Percentiles rank a stretch among this genome's conserved stretches.
These are phyloP conservation scores for Hygrophila difformis DNA, from an alignment of 257 asterid genomes.

Conservation along the genomic window DNA sequence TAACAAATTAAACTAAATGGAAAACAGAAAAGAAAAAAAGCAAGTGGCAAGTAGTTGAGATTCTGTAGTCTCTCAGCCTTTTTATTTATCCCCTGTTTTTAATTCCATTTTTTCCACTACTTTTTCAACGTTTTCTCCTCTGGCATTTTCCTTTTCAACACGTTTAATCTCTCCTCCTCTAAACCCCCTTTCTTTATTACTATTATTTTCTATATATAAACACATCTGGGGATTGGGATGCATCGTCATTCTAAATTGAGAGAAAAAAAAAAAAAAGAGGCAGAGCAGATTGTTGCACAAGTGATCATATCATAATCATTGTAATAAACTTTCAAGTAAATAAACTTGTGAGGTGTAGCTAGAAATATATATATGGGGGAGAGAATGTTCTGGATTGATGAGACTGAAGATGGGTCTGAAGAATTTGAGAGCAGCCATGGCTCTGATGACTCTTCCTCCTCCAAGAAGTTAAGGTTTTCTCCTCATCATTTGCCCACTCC, in stretches of 20 bases:
- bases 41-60: background rate
- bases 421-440: background rate
- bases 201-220: too few relatives aligned
- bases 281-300: too few relatives aligned
- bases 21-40: too few relatives aligned
- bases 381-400: slow-evolving; percentile 11
- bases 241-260: too few relatives aligned
- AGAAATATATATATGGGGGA: too few relatives aligned
- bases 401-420: slow-evolving; percentile 6
- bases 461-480: slow-evolving; percentile 18
- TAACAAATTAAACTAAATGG: too few relatives aligned
- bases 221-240: too few relatives aligned
- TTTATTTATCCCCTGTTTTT: background rate
- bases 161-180: background rate
- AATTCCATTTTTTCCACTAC: background rate
- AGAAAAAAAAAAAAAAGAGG: too few relatives aligned
- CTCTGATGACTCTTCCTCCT: slow-evolving; percentile 3
- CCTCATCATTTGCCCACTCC: too few relatives aligned
- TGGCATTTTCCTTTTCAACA: background rate
- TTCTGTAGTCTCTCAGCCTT: background rate
- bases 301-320: too few relatives aligned
- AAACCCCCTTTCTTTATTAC: background rate
- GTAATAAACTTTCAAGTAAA: too few relatives aligned
- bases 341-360: too few relatives aligned
- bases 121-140: background rate